Conservation (phyloP, 2,329 filamentous ascomycete genomes). For the Fusarium agapanthi region DNA sequence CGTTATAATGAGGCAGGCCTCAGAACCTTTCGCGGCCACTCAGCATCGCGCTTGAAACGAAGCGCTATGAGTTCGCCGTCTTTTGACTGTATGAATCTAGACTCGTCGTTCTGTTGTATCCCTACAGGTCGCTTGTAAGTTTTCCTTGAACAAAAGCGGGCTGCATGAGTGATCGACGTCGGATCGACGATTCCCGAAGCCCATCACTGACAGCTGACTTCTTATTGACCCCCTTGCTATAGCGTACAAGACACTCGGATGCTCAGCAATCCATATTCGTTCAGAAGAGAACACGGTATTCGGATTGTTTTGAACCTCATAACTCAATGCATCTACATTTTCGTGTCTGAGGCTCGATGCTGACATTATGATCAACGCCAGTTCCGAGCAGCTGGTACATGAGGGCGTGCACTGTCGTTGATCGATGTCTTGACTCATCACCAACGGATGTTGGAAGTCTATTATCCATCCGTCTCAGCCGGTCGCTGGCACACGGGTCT, state of each 20-base stretch:
- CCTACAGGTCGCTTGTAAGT: background rate
- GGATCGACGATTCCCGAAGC: conserved; percentile 36
- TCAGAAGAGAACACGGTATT: background rate
- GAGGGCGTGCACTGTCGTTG: background rate
- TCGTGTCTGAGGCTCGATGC: background rate
- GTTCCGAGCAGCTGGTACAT: conserved; percentile 6
- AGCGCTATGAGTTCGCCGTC: background rate
- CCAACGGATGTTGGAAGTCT: background rate
- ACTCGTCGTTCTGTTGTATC: background rate
- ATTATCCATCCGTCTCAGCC: background rate
- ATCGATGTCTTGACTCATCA: background rate
- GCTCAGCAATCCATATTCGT: background rate
- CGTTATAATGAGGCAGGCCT: background rate
- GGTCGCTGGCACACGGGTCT: background rate
- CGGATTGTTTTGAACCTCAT: background rate
- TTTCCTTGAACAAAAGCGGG: conserved; percentile 3
- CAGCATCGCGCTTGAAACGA: background rate
- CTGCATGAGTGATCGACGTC: conserved; percentile 31
- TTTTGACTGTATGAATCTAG: background rate
- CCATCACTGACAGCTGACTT: conserved; percentile 8
- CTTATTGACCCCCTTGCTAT: conserved; percentile 1
- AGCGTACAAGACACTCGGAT: background rate
- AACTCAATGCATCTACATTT: background rate
- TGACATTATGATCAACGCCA: conserved; percentile 13
- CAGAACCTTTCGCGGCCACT: background rate